Evolutionary conservation across 805 yeast species (phyloP).

Genomic region (Yamadazyma paraphyllophila): DNA sequence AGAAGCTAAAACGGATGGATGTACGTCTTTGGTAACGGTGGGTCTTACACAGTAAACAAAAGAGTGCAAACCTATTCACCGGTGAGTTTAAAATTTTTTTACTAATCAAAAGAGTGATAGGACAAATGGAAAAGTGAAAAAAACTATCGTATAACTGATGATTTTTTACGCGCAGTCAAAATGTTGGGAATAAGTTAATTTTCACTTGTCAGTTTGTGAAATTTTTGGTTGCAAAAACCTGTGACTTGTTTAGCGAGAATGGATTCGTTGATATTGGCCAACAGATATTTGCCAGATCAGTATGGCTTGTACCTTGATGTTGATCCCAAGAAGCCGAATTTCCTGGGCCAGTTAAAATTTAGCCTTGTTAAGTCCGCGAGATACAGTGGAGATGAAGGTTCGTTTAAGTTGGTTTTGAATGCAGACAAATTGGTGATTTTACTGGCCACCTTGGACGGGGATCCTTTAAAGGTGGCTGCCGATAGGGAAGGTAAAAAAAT

Average conservation of each 20-base stretch:
- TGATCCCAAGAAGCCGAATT: slow-evolving; percentile 11
- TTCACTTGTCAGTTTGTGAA: not conserved
- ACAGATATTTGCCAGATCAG: slow-evolving; percentile 5
- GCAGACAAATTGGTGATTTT: slow-evolving; percentile 11
- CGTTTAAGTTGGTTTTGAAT: slow-evolving; percentile 9
- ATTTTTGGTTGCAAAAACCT: slow-evolving; percentile 7
- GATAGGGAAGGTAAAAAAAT: slow-evolving; percentile 2
- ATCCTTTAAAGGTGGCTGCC: slow-evolving; percentile 1
- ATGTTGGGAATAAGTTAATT: slow-evolving; percentile 5
- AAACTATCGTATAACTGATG: not conserved
- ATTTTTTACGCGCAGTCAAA: not conserved
- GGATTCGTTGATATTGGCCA: slow-evolving; percentile 3
- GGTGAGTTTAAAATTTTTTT: too few species aligned
- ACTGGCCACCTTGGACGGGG: slow-evolving; percentile 11
- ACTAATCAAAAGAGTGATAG: not conserved
- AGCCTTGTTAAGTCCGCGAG: slow-evolving; percentile 1
- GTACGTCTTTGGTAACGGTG: too few species aligned
- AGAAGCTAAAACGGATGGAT: too few species aligned
- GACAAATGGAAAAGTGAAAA: slow-evolving; percentile 1
- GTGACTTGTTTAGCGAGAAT: not conserved
- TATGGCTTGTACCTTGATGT: slow-evolving; percentile 11
- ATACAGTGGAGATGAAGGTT: not conserved
- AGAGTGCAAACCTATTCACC: too few species aligned
- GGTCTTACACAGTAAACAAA: too few species aligned
- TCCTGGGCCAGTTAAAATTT: slow-evolving; percentile 7